These are phyloP conservation scores for Pontederia paniculata DNA, from an alignment of 176 grass and related monocot genomes.

Conservation along the genomic window DNA sequence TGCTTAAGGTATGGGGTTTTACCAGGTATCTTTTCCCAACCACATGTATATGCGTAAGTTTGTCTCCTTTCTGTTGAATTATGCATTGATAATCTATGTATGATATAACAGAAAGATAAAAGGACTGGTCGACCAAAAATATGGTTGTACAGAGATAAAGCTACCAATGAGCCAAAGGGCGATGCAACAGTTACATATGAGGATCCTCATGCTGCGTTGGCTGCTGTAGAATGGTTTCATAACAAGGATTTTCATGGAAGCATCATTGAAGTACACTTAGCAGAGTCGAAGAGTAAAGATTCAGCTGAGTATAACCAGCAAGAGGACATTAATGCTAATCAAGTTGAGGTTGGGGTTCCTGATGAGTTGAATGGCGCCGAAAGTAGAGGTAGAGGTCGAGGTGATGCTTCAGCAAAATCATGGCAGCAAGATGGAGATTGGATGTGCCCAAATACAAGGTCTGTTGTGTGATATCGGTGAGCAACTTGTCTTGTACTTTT, in stretches of 20 bases:
- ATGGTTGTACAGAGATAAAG: constrained; percentile 91
- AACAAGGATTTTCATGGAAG: constrained; percentile 92
- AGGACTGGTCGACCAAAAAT: constrained; percentile 80
- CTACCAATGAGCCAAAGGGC: constrained; percentile 85
- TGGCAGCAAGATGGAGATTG: constrained; percentile 99
- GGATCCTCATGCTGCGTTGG: constrained; percentile 84
- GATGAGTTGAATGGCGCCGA: constrained; percentile 34
- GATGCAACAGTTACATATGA: constrained; percentile 92
- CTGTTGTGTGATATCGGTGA: constrained; percentile 75
- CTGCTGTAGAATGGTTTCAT: constrained; percentile 94
- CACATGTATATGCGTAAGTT: constrained; percentile 8
- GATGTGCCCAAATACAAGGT: constrained; percentile 99
- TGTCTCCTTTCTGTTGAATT: constrained; percentile 14
- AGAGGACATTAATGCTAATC: constrained; percentile 6
- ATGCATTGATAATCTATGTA: not conserved
- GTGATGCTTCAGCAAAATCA: constrained; percentile 45
- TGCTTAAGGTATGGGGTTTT: constrained; percentile 90
- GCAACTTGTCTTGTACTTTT: constrained; percentile 38
- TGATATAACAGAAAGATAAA: constrained; percentile 75
- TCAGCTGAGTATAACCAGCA: constrained; percentile 19
- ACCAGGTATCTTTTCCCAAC: constrained; percentile 59
- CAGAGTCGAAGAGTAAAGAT: constrained; percentile 74
- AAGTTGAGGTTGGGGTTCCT: constrained; percentile 20
- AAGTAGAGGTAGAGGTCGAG: constrained; percentile 43
- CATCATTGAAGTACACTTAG: constrained; percentile 74